Base-by-base conservation (phyloP, 1,139 yeast species). In the Geotrichum bryndzae region DNA sequence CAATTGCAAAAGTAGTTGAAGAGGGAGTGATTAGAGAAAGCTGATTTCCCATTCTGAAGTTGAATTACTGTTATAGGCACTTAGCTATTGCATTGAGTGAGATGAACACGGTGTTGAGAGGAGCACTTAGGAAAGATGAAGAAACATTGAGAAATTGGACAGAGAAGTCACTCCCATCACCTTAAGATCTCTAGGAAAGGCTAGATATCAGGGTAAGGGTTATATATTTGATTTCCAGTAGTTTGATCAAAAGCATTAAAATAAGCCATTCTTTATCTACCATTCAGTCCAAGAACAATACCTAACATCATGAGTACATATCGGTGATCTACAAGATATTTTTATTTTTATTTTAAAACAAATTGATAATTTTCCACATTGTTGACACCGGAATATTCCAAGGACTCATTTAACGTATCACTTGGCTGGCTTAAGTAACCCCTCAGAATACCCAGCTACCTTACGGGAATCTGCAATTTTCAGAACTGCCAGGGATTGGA, bases 1-100 rank as follows among this genome's bases (percentile, higher is more conserved):
- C 91, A 4, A 91, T 81, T 13, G 96, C 97, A 69, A 94, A 90
- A 0, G 97, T 89, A 3, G 96, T 92, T 2, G 97, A 91, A 15
- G 94, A 85, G 6, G 97, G 97, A 35, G 97, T 90, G 71, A 90
- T 76, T 56, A 89, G 78, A 3, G 97, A 91, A 67, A 92, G 77
- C 72, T 88, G 88, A 25, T 90, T 90, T 22, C 97, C 97, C 97
- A 92, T 91, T 60, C 52, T 58, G 41, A 54, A 46, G 15, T 35
- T 69, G 95, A 80, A 7, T 88, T 95, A 74, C 84, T 85, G 69
- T 95, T 80, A 69, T 88, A 88, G 18, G 81, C 76, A 63, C 79
- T 80, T 3, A 88, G 94, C 70, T 88, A 95, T 35, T 87, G 85
- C 51, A 59, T 60, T 50, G 66, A 51, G 7, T 41, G 18, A 2